Evolutionary conservation across 371 early-diverging fungal genomes (phyloP), one percentile per base, ranked within the genome.

Genomic region (Mortierella sp.): DNA sequence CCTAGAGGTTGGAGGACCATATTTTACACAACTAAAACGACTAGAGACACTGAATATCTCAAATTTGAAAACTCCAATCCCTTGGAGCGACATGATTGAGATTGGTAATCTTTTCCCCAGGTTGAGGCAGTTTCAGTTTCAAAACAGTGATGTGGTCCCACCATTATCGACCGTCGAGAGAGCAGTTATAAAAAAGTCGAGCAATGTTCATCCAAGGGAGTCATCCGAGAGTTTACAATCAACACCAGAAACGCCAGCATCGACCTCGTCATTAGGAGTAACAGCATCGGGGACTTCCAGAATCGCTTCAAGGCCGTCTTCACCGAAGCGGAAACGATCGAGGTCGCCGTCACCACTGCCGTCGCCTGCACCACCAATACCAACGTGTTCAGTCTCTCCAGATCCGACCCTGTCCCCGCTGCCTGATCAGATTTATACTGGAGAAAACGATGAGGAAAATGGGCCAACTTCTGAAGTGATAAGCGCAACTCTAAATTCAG

Each of bases 21-120:
- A 39, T 24, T 24, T 79, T n/a, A 16, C 57, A 3, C 58, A 64
- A 28, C 62, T 79, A 40, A 60, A 1, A 18, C 52, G 39, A 5
- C 63, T 79, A 30, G 69, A 79, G 49, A 60, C 45, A 22, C 32
- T 79, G 39, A 64, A 74, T 16, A 58, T 79, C 14, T 18, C 51
- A 1, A 71, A 71, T 16, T 24, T 71, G n/a, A 64, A 58, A 51
- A 45, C 68, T 8, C 61, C 65, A 5, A 24, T 79, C 20, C 64
- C 68, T 0, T 79, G 80, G 80, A 43, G 47, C 59, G 75, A 68
- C 30, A 64, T 79, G 24, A 61, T 79, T 22, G 62, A 37, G 51
- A 65, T 79, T 51, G 80, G 80, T 0, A 79, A 79, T 22, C 43
- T 74, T 14, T 79, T 79, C 28, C 80, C 75, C 2, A 52, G 52